Evolutionary conservation across 331 rosid species (phyloP), one percentile per base, ranked within the genome.

Genomic region (Stylosanthes scabra): DNA sequence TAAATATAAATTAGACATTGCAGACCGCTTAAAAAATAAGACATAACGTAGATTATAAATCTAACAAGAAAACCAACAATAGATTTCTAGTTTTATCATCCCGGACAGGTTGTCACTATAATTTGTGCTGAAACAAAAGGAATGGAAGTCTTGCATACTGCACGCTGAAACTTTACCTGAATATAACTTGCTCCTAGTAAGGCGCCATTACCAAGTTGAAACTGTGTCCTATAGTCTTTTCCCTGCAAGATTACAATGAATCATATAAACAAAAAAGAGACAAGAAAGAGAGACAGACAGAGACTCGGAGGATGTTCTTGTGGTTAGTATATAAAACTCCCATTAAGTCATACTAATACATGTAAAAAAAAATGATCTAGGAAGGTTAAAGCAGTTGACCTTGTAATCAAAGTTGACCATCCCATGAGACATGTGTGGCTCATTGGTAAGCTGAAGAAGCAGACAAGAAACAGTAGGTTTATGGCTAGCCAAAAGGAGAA

Each of bases 391-490:
- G 29, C 9, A 74, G 31, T 49, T 67, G 27, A 95, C 99, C 97
- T 92, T 92, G 86, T 95, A 95, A 76, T 95, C 99, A 72, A 92
- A 90, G 86, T 89, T 88, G 75, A 81, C 52, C 89, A 95, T 87
- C 76, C 96, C 99, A 78, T 95, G 99, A 9, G 99, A 95, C 98
- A 92, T 90, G 31, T 95, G 99, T 8, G 99, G 98, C 75, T 95
- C 99, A 11, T 83, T 87, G 13, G 97, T 86, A 62, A 95, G 92
- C 99, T 95, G 97, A 27, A 73, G 70, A 82, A 3, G 41, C 20
- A 68, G 9, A 65, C 0, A 77, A 44, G 25, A 60, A 68, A 71
- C n/a, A 44, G 13, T 13, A 74, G 27, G 29, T 62, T 62, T 50
- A 63, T 29, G 29, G 4, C 28, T 9, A 62, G 34, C 29, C 1